A percentile compares a stretch with the other conserved stretches of the same genome.
phyloP scores from a whole-genome alignment of 2,329 filamentous ascomycete species.

The Pleurostoma richardsiae region DNA sequence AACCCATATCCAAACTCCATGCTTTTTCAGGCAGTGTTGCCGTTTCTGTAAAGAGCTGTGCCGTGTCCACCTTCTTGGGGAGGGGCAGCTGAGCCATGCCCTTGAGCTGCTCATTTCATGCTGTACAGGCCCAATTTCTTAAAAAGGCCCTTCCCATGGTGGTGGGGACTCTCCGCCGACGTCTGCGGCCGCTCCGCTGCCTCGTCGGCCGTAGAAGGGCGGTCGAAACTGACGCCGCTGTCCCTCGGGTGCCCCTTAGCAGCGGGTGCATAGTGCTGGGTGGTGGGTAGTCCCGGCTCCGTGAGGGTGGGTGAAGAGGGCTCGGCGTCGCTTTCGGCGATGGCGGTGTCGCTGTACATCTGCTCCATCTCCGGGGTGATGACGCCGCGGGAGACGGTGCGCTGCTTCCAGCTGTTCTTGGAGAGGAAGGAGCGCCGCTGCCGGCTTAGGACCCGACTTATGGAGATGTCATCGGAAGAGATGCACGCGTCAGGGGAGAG shows the following conservation, averaged over 20 bases:
- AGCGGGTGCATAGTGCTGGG: background rate
- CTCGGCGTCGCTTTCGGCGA: conserved; percentile 12
- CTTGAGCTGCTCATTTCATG: too few relatives aligned
- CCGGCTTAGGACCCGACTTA: conserved; percentile 33
- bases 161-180: background rate
- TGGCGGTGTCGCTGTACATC: conserved; percentile 20
- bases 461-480: conserved; percentile 46
- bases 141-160: background rate
- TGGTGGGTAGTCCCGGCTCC: conserved; percentile 10
- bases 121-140: too few relatives aligned
- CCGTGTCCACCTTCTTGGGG: too few relatives aligned
- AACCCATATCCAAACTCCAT: too few relatives aligned
- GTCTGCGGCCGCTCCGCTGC: conserved; percentile 9
- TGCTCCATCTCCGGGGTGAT: conserved; percentile 31
- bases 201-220: conserved; percentile 15
- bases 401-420: conserved; percentile 40
- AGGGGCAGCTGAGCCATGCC: too few relatives aligned
- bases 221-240: conserved; percentile 29
- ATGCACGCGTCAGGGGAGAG: conserved; percentile 52
- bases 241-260: conserved; percentile 25
- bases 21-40: too few relatives aligned
- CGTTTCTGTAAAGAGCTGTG: too few relatives aligned
- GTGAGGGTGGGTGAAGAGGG: conserved; percentile 4
- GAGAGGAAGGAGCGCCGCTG: conserved; percentile 40
- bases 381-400: conserved; percentile 40